Conservation (phyloP, 78 protist species). For the Pigoraptor vietnamica region DNA sequence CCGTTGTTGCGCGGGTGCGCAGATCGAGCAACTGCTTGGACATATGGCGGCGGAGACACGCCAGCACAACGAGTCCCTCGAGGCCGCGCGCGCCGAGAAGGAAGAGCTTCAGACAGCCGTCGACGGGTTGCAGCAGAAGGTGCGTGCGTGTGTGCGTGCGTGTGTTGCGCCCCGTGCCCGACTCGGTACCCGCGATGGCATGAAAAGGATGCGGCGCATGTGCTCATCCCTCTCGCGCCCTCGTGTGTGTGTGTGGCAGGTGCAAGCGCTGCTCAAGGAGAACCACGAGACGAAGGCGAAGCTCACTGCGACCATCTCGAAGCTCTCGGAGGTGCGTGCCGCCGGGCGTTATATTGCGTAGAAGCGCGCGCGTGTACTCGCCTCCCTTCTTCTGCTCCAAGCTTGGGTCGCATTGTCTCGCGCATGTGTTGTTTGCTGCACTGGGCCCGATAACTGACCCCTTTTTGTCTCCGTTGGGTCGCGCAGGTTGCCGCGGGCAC, state of each 20-base stretch:
- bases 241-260: background rate
- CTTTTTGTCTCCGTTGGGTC: background rate
- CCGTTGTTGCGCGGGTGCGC: background rate
- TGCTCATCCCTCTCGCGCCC: background rate
- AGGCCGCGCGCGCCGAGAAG: background rate
- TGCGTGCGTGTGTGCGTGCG: too few relatives aligned
- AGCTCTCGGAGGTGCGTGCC: background rate
- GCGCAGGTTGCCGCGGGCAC: background rate
- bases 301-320: background rate
- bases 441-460: background rate
- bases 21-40: background rate
- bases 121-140: background rate
- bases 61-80: background rate
- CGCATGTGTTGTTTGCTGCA: background rate
- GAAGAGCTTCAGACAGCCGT: background rate
- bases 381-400: background rate
- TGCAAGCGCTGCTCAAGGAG: background rate
- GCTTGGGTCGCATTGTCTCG: background rate
- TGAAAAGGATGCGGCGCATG: background rate
- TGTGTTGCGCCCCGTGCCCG: background rate
- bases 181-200: background rate
- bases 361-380: background rate
- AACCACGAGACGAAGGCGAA: background rate
- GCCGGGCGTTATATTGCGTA: too few relatives aligned
- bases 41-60: background rate